Conservation (phyloP, 1,284 basidiomycete genomes). For the Erythrobasidium hasegawianum region DNA sequence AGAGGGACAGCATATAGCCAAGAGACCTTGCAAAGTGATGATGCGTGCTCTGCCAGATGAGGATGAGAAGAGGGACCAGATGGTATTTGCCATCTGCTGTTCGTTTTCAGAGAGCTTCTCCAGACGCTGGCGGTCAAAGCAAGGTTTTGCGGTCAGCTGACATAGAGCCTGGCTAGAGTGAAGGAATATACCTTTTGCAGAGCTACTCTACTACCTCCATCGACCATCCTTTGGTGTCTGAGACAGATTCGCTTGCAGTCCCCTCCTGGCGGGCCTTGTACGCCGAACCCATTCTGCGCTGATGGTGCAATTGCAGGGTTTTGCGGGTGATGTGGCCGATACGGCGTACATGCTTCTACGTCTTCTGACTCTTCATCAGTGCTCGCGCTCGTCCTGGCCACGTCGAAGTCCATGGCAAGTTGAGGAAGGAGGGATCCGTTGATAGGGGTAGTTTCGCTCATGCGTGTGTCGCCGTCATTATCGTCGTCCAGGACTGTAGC, state of each 20-base stretch:
- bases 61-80: conserved; percentile 96
- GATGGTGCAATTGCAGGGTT: conserved; percentile 1
- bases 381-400: too few species aligned
- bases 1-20: conserved; percentile 99
- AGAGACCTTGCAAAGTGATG: conserved; percentile 89
- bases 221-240: conserved; percentile 93
- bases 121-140: conserved; percentile 51
- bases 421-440: too few species aligned
- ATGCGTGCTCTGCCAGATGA: conserved; percentile 85
- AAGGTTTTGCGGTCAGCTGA: neutral
- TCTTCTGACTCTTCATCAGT: neutral
- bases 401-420: too few species aligned
- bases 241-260: conserved; percentile 73
- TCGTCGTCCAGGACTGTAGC: neutral
- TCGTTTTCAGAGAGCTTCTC: conserved; percentile 87
- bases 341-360: neutral
- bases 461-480: too few species aligned
- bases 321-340: conserved; percentile 26
- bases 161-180: neutral
- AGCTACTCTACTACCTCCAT: conserved; percentile 87
- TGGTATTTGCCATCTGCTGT: conserved; percentile 79
- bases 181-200: conserved; percentile 69
- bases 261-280: conserved; percentile 40
- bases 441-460: too few species aligned
- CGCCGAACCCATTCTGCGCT: conserved; percentile 25